These are phyloP conservation scores for Tremella mesenterica DNA, from an alignment of 768 basidiomycete genomes.

Conservation along the genomic window DNA sequence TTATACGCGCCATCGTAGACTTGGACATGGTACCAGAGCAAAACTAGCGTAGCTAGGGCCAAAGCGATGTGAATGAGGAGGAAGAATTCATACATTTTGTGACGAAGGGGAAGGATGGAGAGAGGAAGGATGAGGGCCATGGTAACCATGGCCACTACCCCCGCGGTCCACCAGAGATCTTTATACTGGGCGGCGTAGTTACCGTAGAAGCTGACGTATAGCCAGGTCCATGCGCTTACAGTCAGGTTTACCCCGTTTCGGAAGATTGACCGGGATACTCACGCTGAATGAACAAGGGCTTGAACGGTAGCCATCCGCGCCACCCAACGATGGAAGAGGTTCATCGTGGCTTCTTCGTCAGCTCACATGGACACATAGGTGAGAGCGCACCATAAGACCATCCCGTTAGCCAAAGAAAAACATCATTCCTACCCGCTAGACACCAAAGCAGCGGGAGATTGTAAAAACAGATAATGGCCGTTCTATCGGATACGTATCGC, in stretches of 20 bases:
- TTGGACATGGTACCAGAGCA: constrained; percentile 22
- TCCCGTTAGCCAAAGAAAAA: constrained; percentile 24
- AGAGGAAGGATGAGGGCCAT: constrained; percentile 23
- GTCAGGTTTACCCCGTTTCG: neutral
- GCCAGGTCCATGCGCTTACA: constrained; percentile 18
- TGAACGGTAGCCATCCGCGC: constrained; percentile 12
- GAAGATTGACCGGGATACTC: neutral
- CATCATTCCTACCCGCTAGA: constrained; percentile 23
- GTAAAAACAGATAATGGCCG: constrained; percentile 26
- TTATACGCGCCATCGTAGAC: constrained; percentile 21
- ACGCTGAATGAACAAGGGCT: constrained; percentile 23
- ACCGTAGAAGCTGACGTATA: constrained; percentile 9
- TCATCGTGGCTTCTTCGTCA: constrained; percentile 8
- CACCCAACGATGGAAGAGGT: constrained; percentile 25
- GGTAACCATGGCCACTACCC: constrained; percentile 17
- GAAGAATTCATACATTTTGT: constrained; percentile 26
- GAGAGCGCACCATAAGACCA: constrained; percentile 18
- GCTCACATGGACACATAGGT: neutral
- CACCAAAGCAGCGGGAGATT: constrained; percentile 26
- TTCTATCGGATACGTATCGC: constrained; percentile 20
- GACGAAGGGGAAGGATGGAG: constrained; percentile 17
- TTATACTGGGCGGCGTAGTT: constrained; percentile 1
- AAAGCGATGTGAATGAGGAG: constrained; percentile 22
- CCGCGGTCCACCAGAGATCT: constrained; percentile 19
- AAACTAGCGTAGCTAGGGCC: constrained; percentile 10